These are phyloP conservation scores for Quercus gilva DNA, from an alignment of 306 rosid species.

Conservation along the genomic window DNA sequence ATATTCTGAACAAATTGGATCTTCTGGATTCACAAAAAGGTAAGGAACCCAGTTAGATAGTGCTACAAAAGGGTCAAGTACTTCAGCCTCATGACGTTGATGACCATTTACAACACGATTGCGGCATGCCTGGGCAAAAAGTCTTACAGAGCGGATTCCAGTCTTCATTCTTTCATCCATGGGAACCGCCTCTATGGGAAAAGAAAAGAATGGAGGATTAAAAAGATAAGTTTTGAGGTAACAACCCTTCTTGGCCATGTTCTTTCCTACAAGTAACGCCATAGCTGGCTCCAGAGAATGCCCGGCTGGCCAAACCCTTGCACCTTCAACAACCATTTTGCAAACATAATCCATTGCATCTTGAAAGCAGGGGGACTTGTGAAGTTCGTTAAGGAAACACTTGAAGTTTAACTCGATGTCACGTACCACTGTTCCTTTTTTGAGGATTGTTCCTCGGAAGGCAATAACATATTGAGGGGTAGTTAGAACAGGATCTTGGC, in stretches of 20 bases:
- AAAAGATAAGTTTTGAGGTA: conserved; percentile 20
- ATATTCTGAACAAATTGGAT: conserved; percentile 24
- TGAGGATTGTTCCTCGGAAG: conserved; percentile 14
- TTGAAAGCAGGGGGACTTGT: conserved; percentile 4
- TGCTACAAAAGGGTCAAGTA: conserved; percentile 3
- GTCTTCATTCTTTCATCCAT: background rate
- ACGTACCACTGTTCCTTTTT: background rate
- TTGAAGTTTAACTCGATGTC: background rate
- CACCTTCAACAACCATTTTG: background rate
- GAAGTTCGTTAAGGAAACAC: conserved; percentile 6
- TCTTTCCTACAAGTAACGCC: conserved; percentile 24
- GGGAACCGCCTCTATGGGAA: conserved; percentile 10
- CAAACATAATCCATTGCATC: background rate
- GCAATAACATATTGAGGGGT: conserved; percentile 31
- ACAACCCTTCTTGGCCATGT: conserved; percentile 22
- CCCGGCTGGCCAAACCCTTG: conserved; percentile 32
- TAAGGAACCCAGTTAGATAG: conserved; percentile 21
- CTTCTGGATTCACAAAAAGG: conserved; percentile 27
- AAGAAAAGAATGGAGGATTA: conserved; percentile 29
- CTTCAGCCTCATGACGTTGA: background rate
- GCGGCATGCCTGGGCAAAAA: conserved; percentile 6
- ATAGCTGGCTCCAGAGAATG: conserved; percentile 37
- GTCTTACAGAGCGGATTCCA: conserved; percentile 11
- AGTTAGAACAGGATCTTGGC: background rate
- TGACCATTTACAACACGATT: background rate